Conservation (phyloP, 2,329 filamentous ascomycete genomes). For the Colletotrichum plurivorum region DNA sequence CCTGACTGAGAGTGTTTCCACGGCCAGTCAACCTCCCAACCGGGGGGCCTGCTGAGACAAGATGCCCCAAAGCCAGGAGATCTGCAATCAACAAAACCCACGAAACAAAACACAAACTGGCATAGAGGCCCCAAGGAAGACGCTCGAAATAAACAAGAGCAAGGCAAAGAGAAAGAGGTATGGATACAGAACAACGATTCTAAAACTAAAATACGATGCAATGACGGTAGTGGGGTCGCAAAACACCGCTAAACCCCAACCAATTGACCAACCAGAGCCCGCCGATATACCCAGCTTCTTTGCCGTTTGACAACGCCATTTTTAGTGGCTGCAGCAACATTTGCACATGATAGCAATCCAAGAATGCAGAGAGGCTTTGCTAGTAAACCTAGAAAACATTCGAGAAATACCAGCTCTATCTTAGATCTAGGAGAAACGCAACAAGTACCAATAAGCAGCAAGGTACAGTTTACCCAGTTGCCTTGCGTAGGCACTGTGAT, state of each 20-base stretch:
- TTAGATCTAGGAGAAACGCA: too few relatives aligned
- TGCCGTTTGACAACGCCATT: slow-evolving; percentile 36
- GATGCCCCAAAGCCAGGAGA: slow-evolving; percentile 32
- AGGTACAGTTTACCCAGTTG: too few relatives aligned
- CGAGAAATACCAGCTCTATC: too few relatives aligned
- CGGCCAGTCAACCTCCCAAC: slow-evolving; percentile 20
- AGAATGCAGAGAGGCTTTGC: too few relatives aligned
- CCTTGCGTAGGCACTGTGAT: too few relatives aligned
- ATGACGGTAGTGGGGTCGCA: slow-evolving; percentile 23
- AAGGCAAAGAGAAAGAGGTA: background rate
- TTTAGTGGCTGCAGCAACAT: background rate
- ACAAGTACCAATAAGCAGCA: too few relatives aligned
- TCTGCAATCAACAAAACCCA: slow-evolving; percentile 30
- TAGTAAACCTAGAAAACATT: too few relatives aligned
- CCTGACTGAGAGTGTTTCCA: slow-evolving; percentile 33
- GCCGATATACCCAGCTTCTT: slow-evolving; percentile 45
- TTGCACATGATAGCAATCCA: background rate
- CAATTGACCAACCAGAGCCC: slow-evolving; percentile 51
- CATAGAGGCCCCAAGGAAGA: background rate
- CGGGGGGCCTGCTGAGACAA: slow-evolving; percentile 31
- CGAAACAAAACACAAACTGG: slow-evolving; percentile 22
- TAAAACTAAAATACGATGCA: slow-evolving; percentile 17
- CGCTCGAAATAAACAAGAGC: slow-evolving; percentile 13
- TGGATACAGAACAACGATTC: background rate
- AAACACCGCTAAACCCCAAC: slow-evolving; percentile 29